Evolutionary conservation across 176 grass and related monocot genomes (phyloP).

Genomic region (Triticum aestivum): IWGSC_CS_RefSeq_v2.1 NC_057808.1:60839393-60839892

Average conservation of each 20-base stretch:
- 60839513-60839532: conserved; percentile 46
- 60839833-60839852: conserved; percentile 20
- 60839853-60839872: conserved; percentile 23
- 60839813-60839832: conserved; percentile 11
- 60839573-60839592: conserved; percentile 60
- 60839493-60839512: conserved; percentile 55
- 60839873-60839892: background rate
- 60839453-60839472: conserved; percentile 44
- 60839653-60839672: conserved; percentile 5
- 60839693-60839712: background rate
- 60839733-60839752: conserved; percentile 10
- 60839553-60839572: conserved; percentile 59
- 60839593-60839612: conserved; percentile 32
- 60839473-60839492: conserved; percentile 57
- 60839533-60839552: conserved; percentile 55
- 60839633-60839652: conserved; percentile 41
- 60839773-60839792: background rate
- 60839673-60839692: background rate
- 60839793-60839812: background rate
- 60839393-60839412: conserved; percentile 33
- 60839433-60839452: conserved; percentile 31
- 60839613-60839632: conserved; percentile 24
- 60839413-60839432: conserved; percentile 14
- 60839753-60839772: background rate
- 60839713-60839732: background rate